phyloP scores from a whole-genome alignment of 176 grass and related monocot species.

The Cocos nucifera region DNA sequence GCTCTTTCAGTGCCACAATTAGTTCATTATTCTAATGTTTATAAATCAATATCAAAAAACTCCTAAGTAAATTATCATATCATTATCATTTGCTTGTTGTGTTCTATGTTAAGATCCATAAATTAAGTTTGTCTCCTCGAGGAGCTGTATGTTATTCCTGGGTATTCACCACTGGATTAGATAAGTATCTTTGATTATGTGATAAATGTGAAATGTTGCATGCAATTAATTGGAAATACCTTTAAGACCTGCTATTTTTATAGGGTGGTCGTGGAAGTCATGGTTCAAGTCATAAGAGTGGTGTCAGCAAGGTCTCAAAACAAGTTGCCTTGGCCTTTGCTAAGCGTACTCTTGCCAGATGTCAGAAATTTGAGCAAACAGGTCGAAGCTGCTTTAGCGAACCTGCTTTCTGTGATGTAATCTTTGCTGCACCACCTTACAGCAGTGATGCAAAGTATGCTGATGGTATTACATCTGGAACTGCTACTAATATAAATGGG shows the following conservation, averaged over 20 bases:
- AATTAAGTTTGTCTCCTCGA: too few relatives aligned
- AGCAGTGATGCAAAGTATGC: constrained; percentile 25
- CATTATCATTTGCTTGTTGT: too few relatives aligned
- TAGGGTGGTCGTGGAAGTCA: constrained; percentile 4
- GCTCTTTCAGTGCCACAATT: too few relatives aligned
- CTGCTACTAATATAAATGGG: constrained; percentile 2
- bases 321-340: constrained; percentile 56
- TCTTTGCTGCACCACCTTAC: constrained; percentile 33
- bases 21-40: too few relatives aligned
- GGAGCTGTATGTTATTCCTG: too few relatives aligned
- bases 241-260: constrained; percentile 7
- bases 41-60: too few relatives aligned
- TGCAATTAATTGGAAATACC: background rate
- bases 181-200: too few relatives aligned
- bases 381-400: constrained; percentile 54
- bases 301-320: constrained; percentile 40
- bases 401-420: constrained; percentile 27
- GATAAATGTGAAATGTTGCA: background rate
- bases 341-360: constrained; percentile 37
- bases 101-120: too few relatives aligned
- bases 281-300: constrained; percentile 21
- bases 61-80: too few relatives aligned
- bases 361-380: constrained; percentile 49
- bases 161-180: too few relatives aligned
- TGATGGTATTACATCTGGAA: constrained; percentile 31